Conservation (phyloP, 331 rosid species). For the Erythrophleum ivorense region DNA sequence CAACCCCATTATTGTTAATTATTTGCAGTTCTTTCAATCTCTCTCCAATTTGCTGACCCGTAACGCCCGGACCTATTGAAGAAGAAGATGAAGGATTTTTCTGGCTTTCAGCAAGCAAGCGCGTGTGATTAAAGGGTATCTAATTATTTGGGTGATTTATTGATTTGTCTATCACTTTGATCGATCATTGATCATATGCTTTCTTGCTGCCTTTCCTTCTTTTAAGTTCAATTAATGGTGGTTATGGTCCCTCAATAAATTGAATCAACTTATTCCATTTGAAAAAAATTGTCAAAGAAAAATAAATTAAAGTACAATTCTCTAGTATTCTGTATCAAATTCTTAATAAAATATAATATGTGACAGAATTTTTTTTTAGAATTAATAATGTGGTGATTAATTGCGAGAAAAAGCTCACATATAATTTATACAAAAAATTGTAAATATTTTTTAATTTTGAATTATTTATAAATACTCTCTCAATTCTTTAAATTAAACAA, state of each 20-base stretch:
- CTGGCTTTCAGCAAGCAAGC: not conserved
- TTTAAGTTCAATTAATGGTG: not conserved
- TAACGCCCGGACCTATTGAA: conserved; percentile 10
- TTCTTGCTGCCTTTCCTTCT: not conserved
- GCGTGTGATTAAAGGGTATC: conserved; percentile 19
- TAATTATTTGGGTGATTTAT: conserved; percentile 35
- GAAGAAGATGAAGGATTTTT: not conserved
- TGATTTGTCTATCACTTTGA: conserved; percentile 18
- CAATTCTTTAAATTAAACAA: not conserved
- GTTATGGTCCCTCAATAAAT: not conserved
- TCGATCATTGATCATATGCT: not conserved
- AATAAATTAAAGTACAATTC: not conserved
- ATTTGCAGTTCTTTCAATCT: conserved; percentile 8
- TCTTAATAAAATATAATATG: too few species aligned
- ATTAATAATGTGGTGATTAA: too few species aligned
- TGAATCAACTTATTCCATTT: not conserved
- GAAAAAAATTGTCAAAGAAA: not conserved
- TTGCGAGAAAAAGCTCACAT: too few species aligned
- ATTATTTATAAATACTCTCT: not conserved
- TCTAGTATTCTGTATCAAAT: too few species aligned
- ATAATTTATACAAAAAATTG: not conserved
- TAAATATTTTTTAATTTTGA: not conserved
- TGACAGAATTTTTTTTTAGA: too few species aligned
- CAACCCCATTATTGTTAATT: conserved; percentile 27
- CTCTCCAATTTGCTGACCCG: conserved; percentile 28